phyloP scores from a whole-genome alignment of 2,329 filamentous ascomycete species.

The Talaromyces sp. region DNA sequence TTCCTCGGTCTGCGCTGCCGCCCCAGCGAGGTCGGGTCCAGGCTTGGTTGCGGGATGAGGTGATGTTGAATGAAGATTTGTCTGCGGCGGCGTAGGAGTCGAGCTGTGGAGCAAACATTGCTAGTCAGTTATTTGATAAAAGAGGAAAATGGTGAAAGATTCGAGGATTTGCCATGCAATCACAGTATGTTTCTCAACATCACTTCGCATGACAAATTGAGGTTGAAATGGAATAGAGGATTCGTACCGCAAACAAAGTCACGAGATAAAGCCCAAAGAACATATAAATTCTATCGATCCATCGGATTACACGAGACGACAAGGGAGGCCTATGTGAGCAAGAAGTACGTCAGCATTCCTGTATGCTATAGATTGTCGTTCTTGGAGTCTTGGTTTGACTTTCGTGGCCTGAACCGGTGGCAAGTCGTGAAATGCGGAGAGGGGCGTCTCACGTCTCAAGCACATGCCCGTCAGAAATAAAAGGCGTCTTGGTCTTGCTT shows the following conservation, averaged over 20 bases:
- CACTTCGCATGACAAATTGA: neutral
- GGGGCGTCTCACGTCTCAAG: slow-evolving; percentile 32
- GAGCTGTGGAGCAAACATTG: slow-evolving; percentile 29
- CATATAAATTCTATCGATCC: slow-evolving; percentile 43
- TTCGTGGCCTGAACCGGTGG: neutral
- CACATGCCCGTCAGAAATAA: slow-evolving; percentile 41
- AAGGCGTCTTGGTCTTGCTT: slow-evolving; percentile 27
- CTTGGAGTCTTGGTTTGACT: slow-evolving; percentile 8
- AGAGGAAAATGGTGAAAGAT: neutral
- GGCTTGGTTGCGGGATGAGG: slow-evolving; percentile 27
- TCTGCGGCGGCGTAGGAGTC: slow-evolving; percentile 47
- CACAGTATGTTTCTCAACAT: too few relatives aligned
- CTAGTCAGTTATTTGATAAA: neutral
- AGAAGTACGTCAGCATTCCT: neutral
- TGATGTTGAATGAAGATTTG: slow-evolving; percentile 45
- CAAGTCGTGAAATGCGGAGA: neutral
- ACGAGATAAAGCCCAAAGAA: slow-evolving; percentile 50
- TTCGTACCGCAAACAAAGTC: slow-evolving; percentile 46
- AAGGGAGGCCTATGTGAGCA: slow-evolving; percentile 40
- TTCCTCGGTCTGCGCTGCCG: slow-evolving; percentile 28
- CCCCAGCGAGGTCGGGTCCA: slow-evolving; percentile 27
- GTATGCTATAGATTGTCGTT: neutral
- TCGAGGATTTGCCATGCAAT: neutral
- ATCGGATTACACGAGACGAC: slow-evolving; percentile 40
- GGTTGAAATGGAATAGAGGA: slow-evolving; percentile 12